Conservation (phyloP, 2,329 filamentous ascomycete species). For the Ilyonectria sp. region DNA sequence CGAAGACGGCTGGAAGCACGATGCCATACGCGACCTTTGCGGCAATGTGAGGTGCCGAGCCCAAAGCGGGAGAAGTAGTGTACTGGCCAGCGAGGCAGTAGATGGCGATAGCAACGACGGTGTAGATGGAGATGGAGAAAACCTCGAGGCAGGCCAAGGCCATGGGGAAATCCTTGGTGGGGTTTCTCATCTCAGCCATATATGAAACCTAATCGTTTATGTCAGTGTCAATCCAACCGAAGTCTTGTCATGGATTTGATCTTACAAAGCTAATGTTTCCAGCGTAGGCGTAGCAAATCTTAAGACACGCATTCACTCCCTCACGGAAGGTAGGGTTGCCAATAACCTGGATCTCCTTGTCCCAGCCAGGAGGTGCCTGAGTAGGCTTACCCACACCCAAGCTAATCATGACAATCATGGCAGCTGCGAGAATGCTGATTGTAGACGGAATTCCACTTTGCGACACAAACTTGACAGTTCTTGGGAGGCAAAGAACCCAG, state of each 20-base stretch:
- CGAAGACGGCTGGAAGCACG: conserved; percentile 50
- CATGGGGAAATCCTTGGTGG: conserved; percentile 50
- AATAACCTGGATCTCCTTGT: conserved; percentile 42
- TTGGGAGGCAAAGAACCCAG: conserved; percentile 73
- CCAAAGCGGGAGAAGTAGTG: conserved; percentile 52
- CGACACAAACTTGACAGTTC: conserved; percentile 67
- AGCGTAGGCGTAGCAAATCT: conserved; percentile 50
- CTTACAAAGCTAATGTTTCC: conserved; percentile 50
- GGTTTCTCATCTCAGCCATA: conserved; percentile 54
- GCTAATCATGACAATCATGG: conserved; percentile 51
- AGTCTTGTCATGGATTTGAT: no score
- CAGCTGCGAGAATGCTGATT: conserved; percentile 46
- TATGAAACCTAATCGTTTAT: conserved; percentile 28
- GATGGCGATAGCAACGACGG: conserved; percentile 51
- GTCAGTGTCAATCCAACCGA: no score
- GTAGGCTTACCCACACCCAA: conserved; percentile 41
- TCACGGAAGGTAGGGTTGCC: conserved; percentile 46
- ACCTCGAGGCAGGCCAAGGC: conserved; percentile 51
- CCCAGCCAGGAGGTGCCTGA: conserved; percentile 45
- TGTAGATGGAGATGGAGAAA: conserved; percentile 53
- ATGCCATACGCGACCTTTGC: conserved; percentile 54
- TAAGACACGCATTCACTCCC: conserved; percentile 46
- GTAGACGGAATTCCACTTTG: conserved; percentile 48
- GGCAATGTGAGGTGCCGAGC: conserved; percentile 50
- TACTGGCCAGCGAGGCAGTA: conserved; percentile 53